A percentile compares a stretch with the other conserved stretches of the same genome.
Evolutionary conservation across 257 asterid species (phyloP).

Genomic region (Apocynum venetum): DNA sequence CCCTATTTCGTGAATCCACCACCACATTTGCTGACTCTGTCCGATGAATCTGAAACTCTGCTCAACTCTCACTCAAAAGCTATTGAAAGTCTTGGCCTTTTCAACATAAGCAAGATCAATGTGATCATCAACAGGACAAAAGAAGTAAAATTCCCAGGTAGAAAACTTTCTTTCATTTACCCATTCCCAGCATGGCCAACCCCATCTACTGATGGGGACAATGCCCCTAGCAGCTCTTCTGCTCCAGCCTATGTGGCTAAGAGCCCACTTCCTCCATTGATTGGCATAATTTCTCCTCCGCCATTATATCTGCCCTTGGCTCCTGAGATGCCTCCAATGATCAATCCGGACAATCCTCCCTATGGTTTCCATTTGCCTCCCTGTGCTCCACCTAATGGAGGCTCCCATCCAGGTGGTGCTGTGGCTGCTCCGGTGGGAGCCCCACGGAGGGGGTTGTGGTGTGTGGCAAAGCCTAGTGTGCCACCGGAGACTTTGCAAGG

Average conservation of each 20-base stretch:
- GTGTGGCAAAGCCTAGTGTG: conserved; percentile 95
- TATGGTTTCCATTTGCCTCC: conserved; percentile 71
- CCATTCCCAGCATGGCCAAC: conserved; percentile 53
- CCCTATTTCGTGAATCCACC: conserved; percentile 40
- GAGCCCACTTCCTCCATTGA: conserved; percentile 70
- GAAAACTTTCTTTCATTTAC: conserved; percentile 47
- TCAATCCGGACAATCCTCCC: conserved; percentile 45
- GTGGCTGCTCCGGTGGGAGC: conserved; percentile 34
- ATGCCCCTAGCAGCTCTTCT: conserved; percentile 28
- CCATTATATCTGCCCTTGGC: conserved; percentile 32
- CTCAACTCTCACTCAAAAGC: conserved; percentile 35
- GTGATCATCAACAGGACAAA: conserved; percentile 16
- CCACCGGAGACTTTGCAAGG: conserved; percentile 76
- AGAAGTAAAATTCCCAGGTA: conserved; percentile 30
- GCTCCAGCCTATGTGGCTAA: conserved; percentile 42
- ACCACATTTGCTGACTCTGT: conserved; percentile 11
- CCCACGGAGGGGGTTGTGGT: conserved; percentile 55
- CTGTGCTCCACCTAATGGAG: conserved; percentile 46
- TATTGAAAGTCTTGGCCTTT: conserved; percentile 35
- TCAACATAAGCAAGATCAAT: conserved; percentile 23
- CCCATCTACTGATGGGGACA: conserved; percentile 36
- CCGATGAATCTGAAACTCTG: conserved; percentile 25
- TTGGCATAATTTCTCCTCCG: conserved; percentile 53
- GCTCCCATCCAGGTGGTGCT: conserved; percentile 18
- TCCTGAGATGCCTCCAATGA: conserved; percentile 39